These are phyloP conservation scores for Cenchrus fungigraminus DNA, from an alignment of 176 grass and related monocot genomes.

Conservation along the genomic window DNA sequence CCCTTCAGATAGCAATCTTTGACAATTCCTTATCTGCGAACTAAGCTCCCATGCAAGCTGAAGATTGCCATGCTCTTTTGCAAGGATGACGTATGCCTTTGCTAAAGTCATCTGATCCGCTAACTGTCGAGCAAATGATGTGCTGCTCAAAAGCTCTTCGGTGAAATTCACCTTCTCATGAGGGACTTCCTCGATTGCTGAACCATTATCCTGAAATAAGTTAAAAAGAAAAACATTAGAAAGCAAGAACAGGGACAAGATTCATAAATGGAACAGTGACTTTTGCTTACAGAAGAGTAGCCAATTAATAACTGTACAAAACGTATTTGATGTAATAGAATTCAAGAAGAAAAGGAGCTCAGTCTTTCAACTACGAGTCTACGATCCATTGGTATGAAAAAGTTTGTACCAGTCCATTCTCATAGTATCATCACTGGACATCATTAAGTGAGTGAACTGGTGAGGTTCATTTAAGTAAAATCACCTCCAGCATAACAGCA, in stretches of 20 bases:
- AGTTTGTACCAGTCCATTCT: neutral
- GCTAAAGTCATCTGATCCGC: conserved; percentile 96
- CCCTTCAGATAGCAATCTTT: conserved; percentile 82
- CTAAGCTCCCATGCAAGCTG: conserved; percentile 95
- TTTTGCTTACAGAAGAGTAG: conserved; percentile 25
- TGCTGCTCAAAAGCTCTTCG: conserved; percentile 93
- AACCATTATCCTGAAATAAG: conserved; percentile 66
- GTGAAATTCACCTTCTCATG: conserved; percentile 79
- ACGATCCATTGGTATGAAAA: neutral
- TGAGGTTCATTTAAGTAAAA: neutral
- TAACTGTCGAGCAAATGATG: conserved; percentile 87
- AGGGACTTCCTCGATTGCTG: conserved; percentile 45
- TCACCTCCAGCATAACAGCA: neutral
- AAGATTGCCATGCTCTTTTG: conserved; percentile 93
- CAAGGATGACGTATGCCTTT: conserved; percentile 90
- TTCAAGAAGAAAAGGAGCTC: neutral
- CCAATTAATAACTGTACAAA: conserved; percentile 31
- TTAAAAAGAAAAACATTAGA: conserved; percentile 43
- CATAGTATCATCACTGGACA: neutral
- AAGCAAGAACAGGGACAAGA: conserved; percentile 10
- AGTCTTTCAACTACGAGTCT: neutral
- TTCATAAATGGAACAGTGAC: conserved; percentile 8
- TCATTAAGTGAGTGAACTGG: neutral
- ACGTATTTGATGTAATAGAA: neutral
- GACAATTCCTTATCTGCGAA: conserved; percentile 91